Conservation (phyloP, 768 basidiomycete species). For the Pisolithus orientalis region DNA sequence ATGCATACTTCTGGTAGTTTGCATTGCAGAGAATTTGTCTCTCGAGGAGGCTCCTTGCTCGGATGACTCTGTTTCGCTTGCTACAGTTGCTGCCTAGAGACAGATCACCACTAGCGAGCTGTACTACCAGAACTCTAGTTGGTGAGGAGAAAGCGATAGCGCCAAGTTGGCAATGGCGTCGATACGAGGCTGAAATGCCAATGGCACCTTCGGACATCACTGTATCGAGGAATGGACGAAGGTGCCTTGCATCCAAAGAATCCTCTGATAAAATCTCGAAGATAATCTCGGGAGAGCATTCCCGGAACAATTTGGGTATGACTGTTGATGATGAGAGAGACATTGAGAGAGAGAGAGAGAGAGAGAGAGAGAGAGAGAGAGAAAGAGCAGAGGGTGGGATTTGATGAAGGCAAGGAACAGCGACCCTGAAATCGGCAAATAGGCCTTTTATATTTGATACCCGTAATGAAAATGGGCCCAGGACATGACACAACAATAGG, state of each 20-base stretch:
- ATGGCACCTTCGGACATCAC: conserved; percentile 15
- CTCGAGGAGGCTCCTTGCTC: conserved; percentile 21
- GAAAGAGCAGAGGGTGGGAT: no score
- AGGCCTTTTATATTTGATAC: neutral
- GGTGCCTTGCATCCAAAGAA: neutral
- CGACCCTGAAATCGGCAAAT: neutral
- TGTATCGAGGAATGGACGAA: conserved; percentile 24
- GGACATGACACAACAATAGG: neutral
- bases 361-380: no score
- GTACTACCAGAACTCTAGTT: conserved; percentile 31
- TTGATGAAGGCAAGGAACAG: neutral
- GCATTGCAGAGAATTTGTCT: conserved; percentile 22
- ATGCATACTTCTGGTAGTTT: conserved; percentile 29
- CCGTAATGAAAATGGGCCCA: neutral
- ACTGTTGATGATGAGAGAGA: no score
- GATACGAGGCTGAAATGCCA: conserved; percentile 42
- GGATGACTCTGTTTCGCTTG: neutral
- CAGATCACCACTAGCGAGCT: conserved; percentile 8
- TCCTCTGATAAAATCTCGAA: conserved; percentile 24
- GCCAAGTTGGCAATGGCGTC: conserved; percentile 27
- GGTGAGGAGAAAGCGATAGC: conserved; percentile 36
- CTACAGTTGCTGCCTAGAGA: no score
- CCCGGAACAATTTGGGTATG: no score
- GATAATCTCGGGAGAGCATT: conserved; percentile 16
- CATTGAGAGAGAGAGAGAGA: no score